Percentiles rank a stretch among this genome's conserved stretches.
phyloP scores from a whole-genome alignment of 192 early-diverging fungal species.

The Coemansia sp. region DNA sequence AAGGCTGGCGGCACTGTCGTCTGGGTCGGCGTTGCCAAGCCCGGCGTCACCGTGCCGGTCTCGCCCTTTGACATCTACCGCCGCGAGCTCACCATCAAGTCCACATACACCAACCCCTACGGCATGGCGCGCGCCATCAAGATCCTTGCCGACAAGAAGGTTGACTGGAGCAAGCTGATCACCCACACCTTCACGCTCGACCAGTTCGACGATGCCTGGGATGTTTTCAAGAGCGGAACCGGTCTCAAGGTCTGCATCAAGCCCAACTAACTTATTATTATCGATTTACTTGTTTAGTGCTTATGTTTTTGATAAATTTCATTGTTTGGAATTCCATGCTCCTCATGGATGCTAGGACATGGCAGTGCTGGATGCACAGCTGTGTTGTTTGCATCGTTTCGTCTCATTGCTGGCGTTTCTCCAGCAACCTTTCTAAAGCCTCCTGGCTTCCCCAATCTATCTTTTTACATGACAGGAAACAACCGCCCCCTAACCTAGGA shows the following conservation, averaged over 20 bases:
- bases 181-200: constrained; percentile 48
- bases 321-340: too few species aligned
- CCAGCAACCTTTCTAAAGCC: too few species aligned
- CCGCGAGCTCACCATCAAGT: constrained; percentile 55
- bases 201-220: constrained; percentile 56
- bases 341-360: too few species aligned
- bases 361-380: too few species aligned
- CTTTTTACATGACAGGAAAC: too few species aligned
- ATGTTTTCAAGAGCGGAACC: constrained; percentile 32
- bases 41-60: constrained; percentile 39
- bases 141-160: constrained; percentile 39
- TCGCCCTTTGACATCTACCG: constrained; percentile 57
- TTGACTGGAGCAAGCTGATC: constrained; percentile 49
- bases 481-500: too few species aligned
- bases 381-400: too few species aligned
- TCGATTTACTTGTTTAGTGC: too few species aligned
- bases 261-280: constrained; percentile 16
- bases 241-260: constrained; percentile 57
- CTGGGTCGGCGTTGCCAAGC: constrained; percentile 58
- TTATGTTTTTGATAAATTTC: neutral
- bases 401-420: too few species aligned
- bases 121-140: constrained; percentile 57
- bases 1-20: constrained; percentile 53
- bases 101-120: constrained; percentile 56
- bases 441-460: too few species aligned